Percentiles rank a stretch among this genome's conserved stretches.
Conservation (phyloP, 768 basidiomycete genomes). For the Gymnopilus dilepis region DNA sequence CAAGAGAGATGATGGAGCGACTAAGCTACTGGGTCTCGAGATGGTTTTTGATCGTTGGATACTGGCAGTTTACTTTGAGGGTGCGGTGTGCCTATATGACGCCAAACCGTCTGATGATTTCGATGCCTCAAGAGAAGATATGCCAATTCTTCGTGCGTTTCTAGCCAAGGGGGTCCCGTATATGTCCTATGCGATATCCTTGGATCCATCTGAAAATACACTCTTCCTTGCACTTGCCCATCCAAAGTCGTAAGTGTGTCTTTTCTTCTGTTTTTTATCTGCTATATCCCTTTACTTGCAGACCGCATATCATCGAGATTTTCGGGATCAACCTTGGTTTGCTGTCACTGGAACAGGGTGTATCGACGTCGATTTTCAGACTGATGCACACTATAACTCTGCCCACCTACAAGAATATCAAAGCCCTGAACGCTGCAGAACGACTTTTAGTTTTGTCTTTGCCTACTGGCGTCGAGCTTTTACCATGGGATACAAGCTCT, state of each 20-base stretch:
- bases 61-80: slow-evolving; percentile 47
- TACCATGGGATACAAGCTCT: slow-evolving; percentile 41
- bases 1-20: slow-evolving; percentile 6
- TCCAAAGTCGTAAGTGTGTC: slow-evolving; percentile 27
- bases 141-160: slow-evolving; percentile 18
- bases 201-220: slow-evolving; percentile 27
- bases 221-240: slow-evolving; percentile 34
- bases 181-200: slow-evolving; percentile 28
- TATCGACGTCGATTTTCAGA: slow-evolving; percentile 16
- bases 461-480: slow-evolving; percentile 37
- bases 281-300: slow-evolving; percentile 10
- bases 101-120: slow-evolving; percentile 20
- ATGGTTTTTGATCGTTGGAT: slow-evolving; percentile 54
- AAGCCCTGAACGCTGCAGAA: slow-evolving; percentile 38
- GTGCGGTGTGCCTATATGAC: slow-evolving; percentile 50
- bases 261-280: not conserved
- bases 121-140: not conserved
- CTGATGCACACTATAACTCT: slow-evolving; percentile 25
- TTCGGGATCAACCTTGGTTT: slow-evolving; percentile 24
- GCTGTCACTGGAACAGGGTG: slow-evolving; percentile 1
- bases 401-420: slow-evolving; percentile 34
- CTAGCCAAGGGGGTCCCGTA: slow-evolving; percentile 20
- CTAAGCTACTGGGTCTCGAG: slow-evolving; percentile 41
- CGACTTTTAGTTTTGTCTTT: slow-evolving; percentile 38
- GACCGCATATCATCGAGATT: slow-evolving; percentile 28